Evolutionary conservation across 2,329 filamentous ascomycete species (phyloP), one percentile per base, ranked within the genome.

Genomic region (Paraconiothyrium brasiliense): DNA sequence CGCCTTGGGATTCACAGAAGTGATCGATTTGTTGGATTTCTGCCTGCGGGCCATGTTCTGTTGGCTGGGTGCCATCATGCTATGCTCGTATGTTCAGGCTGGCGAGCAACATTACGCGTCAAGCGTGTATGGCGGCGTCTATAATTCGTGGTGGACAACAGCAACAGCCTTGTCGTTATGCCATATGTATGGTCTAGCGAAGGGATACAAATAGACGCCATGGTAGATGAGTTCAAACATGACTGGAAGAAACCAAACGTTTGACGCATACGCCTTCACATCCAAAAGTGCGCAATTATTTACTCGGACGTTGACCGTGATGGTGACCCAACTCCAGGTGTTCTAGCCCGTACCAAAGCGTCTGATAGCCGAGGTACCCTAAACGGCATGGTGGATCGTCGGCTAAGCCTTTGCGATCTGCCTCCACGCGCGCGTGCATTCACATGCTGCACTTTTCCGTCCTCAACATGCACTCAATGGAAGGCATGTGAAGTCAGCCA

Each of bases 21-120:
- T 79, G 20, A 59, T 82, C 87, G 67, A 97, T 90, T 71, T 91
- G 92, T 64, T 88, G 85, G 54, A 97, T 87, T 1, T 91, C 87
- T 49, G 89, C 84, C 67, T 95, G 89, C 54, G 87, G 83, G 0
- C 92, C 90, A 1, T 85, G 82, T 24, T 88, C 85, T 72, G 68
- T 63, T 68, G 58, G 76, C 73, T 64, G 20, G 54, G 54, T 48
- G 41, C 37, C 9, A 39, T 10, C 1, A 49, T 41, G 50, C 13
- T 55, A 24, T n/a, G 2, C 1, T 55, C 24, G 6, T 48, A n/a
- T 37, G 34, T 16, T 44, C 27, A 48, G 13, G 27, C 22, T 34
- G n/a, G 37, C 14, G 50, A 32, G 4, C 43, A 41, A 3, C 20
- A n/a, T 13, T 34, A 35, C 24, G 11, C 16, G 30, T 16, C 34